Evolutionary conservation across 345 rosid species (phyloP), one percentile per base, ranked within the genome.

Genomic region (Lagerstroemia speciosa): DNA sequence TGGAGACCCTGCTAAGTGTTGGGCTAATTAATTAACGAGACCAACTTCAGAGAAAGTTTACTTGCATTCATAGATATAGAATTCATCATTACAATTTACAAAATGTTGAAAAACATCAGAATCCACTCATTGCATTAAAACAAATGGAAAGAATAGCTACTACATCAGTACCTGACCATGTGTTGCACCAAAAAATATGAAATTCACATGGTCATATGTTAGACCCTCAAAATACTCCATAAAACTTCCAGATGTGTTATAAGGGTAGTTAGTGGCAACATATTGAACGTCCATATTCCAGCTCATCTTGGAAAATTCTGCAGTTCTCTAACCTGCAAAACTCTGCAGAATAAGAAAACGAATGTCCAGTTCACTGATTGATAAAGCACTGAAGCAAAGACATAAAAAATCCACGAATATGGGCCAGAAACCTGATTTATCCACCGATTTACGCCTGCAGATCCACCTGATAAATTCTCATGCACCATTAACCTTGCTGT

Each of bases 171-270:
- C 96, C 96, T 89, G 93, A 79, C 72, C 75, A 70, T 84, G 89
- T 1, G 86, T 79, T 67, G 81, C 83, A 61, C 89, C 96, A 45
- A 87, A 83, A 66, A 89, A 89, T 73, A 89, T 89, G 81, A 84
- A 87, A 75, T 89, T 87, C 53, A 87, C 93, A 65, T 87, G 96
- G 64, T 89, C 88, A 62, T 85, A 89, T 20, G 96, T 89, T 50
- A 87, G 91, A 66, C 93, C 96, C 78, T 87, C 90, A 17, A 89
- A 87, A 71, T 89, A 89, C 74, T 89, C 96, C 76, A 87, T 83
- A 69, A 87, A 87, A 78, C 91, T 89, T 69, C 92, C 93, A 24
- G 92, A 82, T 64, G 85, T 83, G 40, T 87, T 87, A 65, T 89
- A 89, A 38, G 91, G 93, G 65, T 85, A 89, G 76, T 74, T 75